These are phyloP conservation scores for Vickermania ingenoplastis DNA, from an alignment of 208 protist species.

Conservation along the genomic window DNA sequence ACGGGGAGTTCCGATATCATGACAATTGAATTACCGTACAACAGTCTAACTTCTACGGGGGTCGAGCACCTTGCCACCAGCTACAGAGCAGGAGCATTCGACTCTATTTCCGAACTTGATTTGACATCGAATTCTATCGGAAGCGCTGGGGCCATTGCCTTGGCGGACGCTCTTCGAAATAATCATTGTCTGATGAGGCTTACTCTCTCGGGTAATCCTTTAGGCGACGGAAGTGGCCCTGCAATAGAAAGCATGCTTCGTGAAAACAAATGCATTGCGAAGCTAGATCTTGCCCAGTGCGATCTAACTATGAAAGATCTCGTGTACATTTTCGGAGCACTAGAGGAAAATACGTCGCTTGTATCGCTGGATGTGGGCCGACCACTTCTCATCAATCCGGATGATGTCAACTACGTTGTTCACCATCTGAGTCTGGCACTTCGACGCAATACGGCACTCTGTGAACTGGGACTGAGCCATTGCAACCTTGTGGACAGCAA, in stretches of 20 bases:
- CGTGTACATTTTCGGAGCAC: constrained; percentile 25
- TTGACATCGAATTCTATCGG: constrained; percentile 53
- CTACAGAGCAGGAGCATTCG: constrained; percentile 16
- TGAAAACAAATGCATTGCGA: constrained; percentile 16
- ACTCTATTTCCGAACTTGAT: constrained; percentile 34
- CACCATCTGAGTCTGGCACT: constrained; percentile 47
- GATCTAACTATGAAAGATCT: constrained; percentile 49
- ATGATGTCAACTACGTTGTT: constrained; percentile 58
- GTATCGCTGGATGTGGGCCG: constrained; percentile 48
- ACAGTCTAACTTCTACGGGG: constrained; percentile 38
- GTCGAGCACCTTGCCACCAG: constrained; percentile 29
- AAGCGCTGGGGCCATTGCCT: constrained; percentile 21
- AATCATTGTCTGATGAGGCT: constrained; percentile 23
- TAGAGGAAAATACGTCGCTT: constrained; percentile 34
- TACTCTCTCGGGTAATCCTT: constrained; percentile 38
- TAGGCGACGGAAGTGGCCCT: constrained; percentile 26
- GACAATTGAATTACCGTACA: constrained; percentile 52
- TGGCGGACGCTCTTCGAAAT: constrained; percentile 18
- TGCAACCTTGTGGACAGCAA: constrained; percentile 43
- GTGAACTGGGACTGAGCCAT: constrained; percentile 32
- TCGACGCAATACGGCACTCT: constrained; percentile 30
- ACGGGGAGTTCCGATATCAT: constrained; percentile 12
- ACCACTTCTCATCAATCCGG: constrained; percentile 39
- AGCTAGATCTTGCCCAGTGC: constrained; percentile 45
- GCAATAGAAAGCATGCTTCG: constrained; percentile 27